phyloP scores from a whole-genome alignment of 1,139 yeast species.

The Yamadazyma triangularis region DNA sequence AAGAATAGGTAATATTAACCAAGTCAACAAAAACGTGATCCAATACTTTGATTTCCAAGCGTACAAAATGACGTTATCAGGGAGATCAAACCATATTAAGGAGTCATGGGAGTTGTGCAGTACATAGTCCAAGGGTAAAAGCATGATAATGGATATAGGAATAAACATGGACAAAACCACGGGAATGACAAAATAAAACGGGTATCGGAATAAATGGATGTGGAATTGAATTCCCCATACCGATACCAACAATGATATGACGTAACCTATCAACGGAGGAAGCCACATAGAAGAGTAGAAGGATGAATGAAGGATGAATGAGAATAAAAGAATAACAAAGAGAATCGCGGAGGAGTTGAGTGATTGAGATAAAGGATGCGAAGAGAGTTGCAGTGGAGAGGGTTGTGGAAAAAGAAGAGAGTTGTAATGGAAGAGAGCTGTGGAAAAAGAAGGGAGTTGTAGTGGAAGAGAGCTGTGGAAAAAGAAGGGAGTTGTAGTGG shows the following conservation, averaged over 20 bases:
- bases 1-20: conserved; percentile 66
- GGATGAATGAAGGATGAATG: too few relatives aligned
- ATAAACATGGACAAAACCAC: conserved; percentile 38
- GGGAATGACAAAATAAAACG: conserved; percentile 30
- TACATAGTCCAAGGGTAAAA: conserved; percentile 41
- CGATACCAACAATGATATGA: conserved; percentile 24
- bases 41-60: conserved; percentile 78
- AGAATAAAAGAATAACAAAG: too few relatives aligned
- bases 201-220: conserved; percentile 33
- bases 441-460: too few relatives aligned
- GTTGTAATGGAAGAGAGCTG: too few relatives aligned
- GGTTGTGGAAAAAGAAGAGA: too few relatives aligned
- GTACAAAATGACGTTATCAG: conserved; percentile 44
- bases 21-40: conserved; percentile 72
- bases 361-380: too few relatives aligned
- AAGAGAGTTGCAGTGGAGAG: too few relatives aligned
- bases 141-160: conserved; percentile 37
- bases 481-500: too few relatives aligned
- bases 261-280: conserved; percentile 23
- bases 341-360: too few relatives aligned
- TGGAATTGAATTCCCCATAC: conserved; percentile 34
- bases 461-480: too few relatives aligned
- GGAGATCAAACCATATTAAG: conserved; percentile 25
- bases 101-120: conserved; percentile 15
- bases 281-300: conserved; percentile 33